Conservation (phyloP, 2,329 filamentous ascomycete species). For the Delphinella strobiligena region DNA sequence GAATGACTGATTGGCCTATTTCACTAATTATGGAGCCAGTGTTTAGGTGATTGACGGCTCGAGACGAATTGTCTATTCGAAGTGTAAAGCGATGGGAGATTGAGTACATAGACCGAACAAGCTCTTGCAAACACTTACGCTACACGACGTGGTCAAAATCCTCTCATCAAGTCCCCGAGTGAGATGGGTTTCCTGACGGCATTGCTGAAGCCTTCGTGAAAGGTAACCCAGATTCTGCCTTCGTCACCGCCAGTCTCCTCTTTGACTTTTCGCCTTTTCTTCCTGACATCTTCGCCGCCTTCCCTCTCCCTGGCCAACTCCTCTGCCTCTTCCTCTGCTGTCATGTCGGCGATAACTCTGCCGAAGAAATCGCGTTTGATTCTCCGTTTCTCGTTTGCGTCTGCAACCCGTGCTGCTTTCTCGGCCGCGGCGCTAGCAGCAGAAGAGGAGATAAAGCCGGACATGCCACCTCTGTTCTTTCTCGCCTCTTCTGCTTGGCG, state of each 20-base stretch:
- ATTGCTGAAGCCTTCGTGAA: constrained; percentile 83
- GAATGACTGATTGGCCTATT: too few species aligned
- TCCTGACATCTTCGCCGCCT: constrained; percentile 17
- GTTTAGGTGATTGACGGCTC: too few species aligned
- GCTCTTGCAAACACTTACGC: too few species aligned
- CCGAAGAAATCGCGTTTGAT: constrained; percentile 87
- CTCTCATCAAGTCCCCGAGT: constrained; percentile 63
- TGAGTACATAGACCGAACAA: too few species aligned
- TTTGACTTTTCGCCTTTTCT: constrained; percentile 19
- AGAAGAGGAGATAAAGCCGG: constrained; percentile 6
- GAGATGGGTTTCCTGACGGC: constrained; percentile 82
- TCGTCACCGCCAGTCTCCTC: constrained; percentile 31
- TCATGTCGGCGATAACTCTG: constrained; percentile 44
- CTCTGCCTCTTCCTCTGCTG: constrained; percentile 22
- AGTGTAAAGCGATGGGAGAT: too few species aligned
- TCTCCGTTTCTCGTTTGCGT: constrained; percentile 33
- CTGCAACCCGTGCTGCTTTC: constrained; percentile 16
- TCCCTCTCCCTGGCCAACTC: constrained; percentile 31
- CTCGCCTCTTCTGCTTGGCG: constrained; percentile 54
- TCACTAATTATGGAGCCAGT: too few species aligned
- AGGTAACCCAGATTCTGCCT: constrained; percentile 72
- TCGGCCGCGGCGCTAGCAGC: constrained; percentile 5
- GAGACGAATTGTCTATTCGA: too few species aligned
- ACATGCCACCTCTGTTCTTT: constrained; percentile 44
- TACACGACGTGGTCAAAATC: too few species aligned